A percentile compares a stretch with the other conserved stretches of the same genome.
These are phyloP conservation scores for Gossypium thurberi DNA, from an alignment of 345 rosid species.

Conservation along the genomic window DNA sequence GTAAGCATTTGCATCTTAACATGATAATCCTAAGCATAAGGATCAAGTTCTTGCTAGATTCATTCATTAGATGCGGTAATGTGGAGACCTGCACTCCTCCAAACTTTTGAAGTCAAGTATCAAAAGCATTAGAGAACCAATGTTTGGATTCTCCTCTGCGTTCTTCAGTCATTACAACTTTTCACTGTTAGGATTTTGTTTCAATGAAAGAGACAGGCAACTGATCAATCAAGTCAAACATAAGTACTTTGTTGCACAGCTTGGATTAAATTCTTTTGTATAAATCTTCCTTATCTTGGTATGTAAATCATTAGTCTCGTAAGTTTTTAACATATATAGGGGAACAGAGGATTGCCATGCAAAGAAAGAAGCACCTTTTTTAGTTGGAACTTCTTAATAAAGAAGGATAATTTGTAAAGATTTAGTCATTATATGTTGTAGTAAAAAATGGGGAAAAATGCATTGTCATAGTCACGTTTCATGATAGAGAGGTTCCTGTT, in stretches of 20 bases:
- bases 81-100: not conserved
- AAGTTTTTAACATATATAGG: not conserved
- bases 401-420: too few species aligned
- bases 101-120: not conserved
- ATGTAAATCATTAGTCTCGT: not conserved
- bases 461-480: too few species aligned
- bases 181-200: not conserved
- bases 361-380: too few species aligned
- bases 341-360: too few species aligned
- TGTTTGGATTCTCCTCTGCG: not conserved
- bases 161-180: not conserved
- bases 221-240: not conserved
- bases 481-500: too few species aligned
- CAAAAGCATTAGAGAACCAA: too few species aligned
- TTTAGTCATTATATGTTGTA: too few species aligned
- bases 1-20: not conserved
- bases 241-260: not conserved
- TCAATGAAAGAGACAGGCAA: not conserved
- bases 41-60: not conserved
- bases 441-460: too few species aligned
- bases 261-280: not conserved
- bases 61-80: not conserved
- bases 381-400: too few species aligned
- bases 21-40: not conserved
- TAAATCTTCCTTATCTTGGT: not conserved